Percentiles rank a stretch among this genome's conserved stretches.
Conservation (phyloP, 345 rosid genomes). For the Sapria himalayana region DNA sequence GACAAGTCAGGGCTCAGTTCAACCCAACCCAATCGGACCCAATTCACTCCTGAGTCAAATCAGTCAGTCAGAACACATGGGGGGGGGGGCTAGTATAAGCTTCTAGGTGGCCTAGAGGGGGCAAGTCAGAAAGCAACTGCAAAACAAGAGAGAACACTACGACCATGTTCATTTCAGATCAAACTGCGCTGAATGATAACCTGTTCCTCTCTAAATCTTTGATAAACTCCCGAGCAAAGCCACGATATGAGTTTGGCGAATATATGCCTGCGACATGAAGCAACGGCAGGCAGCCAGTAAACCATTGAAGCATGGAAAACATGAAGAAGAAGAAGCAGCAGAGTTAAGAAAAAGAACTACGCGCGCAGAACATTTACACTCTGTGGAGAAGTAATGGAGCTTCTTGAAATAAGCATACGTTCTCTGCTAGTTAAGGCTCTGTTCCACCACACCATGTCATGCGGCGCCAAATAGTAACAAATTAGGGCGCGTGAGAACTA, state of each 20-base stretch:
- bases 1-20: no score
- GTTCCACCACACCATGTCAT: no score
- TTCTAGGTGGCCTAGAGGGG: no score
- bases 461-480: no score
- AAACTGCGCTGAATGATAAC: constrained; percentile 10
- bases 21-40: no score
- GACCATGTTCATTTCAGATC: no score
- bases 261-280: constrained; percentile 41
- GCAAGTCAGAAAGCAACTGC: no score
- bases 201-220: constrained; percentile 90
- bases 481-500: no score
- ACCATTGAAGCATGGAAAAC: not conserved
- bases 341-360: constrained; percentile 3
- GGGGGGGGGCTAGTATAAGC: no score
- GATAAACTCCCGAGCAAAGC: constrained; percentile 91
- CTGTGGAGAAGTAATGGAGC: constrained; percentile 99
- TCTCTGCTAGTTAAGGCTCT: constrained; percentile 29
- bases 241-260: constrained; percentile 92
- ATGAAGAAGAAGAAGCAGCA: not conserved
- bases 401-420: constrained; percentile 98
- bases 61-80: no score
- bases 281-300: not conserved
- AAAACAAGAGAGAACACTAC: no score
- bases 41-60: no score
- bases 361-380: constrained; percentile 72